These are phyloP conservation scores for Fennellomyces sp. DNA, from an alignment of 371 early-diverging fungal species.

Conservation along the genomic window DNA sequence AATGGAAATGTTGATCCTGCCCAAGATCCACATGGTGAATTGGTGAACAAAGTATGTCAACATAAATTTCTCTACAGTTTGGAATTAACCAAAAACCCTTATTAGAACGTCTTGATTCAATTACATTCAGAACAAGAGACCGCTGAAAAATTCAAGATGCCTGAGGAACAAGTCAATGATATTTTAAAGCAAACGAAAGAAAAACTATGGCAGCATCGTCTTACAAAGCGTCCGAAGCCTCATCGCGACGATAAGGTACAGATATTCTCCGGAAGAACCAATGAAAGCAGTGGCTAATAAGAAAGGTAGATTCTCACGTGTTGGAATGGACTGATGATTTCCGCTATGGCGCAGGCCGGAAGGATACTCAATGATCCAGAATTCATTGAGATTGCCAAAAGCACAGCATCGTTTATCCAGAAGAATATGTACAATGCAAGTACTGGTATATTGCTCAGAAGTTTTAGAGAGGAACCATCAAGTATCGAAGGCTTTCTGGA, in stretches of 20 bases:
- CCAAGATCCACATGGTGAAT: constrained; percentile 67
- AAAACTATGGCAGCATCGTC: constrained; percentile 50
- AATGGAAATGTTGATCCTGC: constrained; percentile 61
- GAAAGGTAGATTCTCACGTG: constrained; percentile 37
- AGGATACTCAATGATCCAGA: constrained; percentile 28
- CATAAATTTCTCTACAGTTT: too few species aligned
- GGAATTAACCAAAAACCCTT: too few species aligned
- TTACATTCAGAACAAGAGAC: constrained; percentile 43
- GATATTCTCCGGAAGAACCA: background rate
- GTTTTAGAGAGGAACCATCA: constrained; percentile 53
- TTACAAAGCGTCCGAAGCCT: constrained; percentile 56
- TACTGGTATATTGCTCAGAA: constrained; percentile 39
- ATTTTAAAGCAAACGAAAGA: constrained; percentile 31
- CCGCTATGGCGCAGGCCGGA: constrained; percentile 50
- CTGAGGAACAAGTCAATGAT: constrained; percentile 23
- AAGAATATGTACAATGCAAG: constrained; percentile 41
- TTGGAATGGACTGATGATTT: constrained; percentile 67
- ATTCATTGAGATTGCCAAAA: constrained; percentile 38
- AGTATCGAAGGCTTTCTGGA: constrained; percentile 60
- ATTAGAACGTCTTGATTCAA: constrained; percentile 64
- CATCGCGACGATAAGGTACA: constrained; percentile 67
- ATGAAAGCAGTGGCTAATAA: background rate
- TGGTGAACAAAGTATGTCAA: constrained; percentile 55
- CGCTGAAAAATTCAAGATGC: constrained; percentile 32
- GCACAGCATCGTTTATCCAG: constrained; percentile 57